Evolutionary conservation across 2,329 filamentous ascomycete genomes (phyloP).

Genomic region (Pseudophaeomoniella oleicola): DNA sequence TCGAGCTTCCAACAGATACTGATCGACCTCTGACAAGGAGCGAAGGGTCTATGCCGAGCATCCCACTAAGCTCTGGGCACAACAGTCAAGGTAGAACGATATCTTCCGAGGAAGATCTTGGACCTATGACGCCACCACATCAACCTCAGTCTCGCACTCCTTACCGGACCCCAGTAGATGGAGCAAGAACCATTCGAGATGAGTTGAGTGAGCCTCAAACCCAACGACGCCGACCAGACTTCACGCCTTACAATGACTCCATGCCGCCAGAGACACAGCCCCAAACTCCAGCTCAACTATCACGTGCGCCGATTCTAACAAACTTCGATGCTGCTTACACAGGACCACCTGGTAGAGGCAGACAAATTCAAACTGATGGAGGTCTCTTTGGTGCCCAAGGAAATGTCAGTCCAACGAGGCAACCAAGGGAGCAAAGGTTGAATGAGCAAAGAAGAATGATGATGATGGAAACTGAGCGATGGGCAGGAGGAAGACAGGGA

Average conservation of each 20-base stretch:
- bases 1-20: too few species aligned
- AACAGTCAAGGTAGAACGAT: too few species aligned
- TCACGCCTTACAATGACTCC: conserved; percentile 11
- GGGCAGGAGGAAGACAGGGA: neutral
- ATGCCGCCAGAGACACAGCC: conserved; percentile 9
- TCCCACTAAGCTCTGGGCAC: too few species aligned
- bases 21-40: too few species aligned
- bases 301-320: conserved; percentile 6
- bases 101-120: too few species aligned
- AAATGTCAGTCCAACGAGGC: neutral
- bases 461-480: neutral
- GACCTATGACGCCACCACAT: too few species aligned
- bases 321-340: conserved; percentile 11
- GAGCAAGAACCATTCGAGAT: neutral
- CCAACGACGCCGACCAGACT: neutral
- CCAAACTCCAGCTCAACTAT: conserved; percentile 12
- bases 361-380: neutral
- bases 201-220: neutral
- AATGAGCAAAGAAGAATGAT: neutral
- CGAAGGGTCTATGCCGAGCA: too few species aligned
- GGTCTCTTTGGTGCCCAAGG: neutral
- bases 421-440: neutral
- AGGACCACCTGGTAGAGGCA: conserved; percentile 8
- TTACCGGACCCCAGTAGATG: neutral
- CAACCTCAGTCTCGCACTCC: neutral